Base-by-base conservation (phyloP, 1,284 basidiomycete genomes). In the Uromyces viciae-fabae region DNA sequence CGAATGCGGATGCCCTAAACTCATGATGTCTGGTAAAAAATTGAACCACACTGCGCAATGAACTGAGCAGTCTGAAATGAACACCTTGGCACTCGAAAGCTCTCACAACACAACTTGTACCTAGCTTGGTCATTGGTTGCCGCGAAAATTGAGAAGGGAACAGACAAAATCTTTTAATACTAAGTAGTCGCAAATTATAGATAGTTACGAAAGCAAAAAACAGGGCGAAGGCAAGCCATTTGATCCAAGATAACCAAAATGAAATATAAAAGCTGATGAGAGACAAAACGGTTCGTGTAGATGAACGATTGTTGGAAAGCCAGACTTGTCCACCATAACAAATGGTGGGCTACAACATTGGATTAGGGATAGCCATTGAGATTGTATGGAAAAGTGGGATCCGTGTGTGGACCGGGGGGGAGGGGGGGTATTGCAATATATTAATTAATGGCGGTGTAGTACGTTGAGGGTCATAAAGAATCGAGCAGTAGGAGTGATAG, bases 231-330 rank as follows among this genome's bases (percentile, higher is more conserved):
- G n/a, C 11, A 25, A 43, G 43, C 4, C 19, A 46, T 9, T 52
- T 14, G 33, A 72, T 72, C 69, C 69, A 72, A 72, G 69, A 72
- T 64, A 28, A 36, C 62, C 62, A 64, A 64, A 64, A 64, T 15
- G 38, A 49, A 38, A 11, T 7, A 31, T 9, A 31, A n/a, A 54
- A 54, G 11, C 28, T 28, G n/a, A 40, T 9, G 43, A 22, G 4
- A 40, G 38, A 28, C 15, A 28, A 15, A 49, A 17, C 8, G 62
- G 28, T 36, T 33, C 33, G 38, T 64, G 62, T 14, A 22, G 17
- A 8, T 17, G 31, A 31, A 62, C n/a, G 36, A 28, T 5, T 64
- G 19, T 38, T 28, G 62, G 14, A 28, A 4, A 28, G 22, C 8
- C 33, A 58, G n/a, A 31, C 25, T 58, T 58, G 14, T 25, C 25